A percentile compares a stretch with the other conserved stretches of the same genome.
Evolutionary conservation across 139 green algal species (phyloP).

Genomic region (Micromonas pusilla): DNA sequence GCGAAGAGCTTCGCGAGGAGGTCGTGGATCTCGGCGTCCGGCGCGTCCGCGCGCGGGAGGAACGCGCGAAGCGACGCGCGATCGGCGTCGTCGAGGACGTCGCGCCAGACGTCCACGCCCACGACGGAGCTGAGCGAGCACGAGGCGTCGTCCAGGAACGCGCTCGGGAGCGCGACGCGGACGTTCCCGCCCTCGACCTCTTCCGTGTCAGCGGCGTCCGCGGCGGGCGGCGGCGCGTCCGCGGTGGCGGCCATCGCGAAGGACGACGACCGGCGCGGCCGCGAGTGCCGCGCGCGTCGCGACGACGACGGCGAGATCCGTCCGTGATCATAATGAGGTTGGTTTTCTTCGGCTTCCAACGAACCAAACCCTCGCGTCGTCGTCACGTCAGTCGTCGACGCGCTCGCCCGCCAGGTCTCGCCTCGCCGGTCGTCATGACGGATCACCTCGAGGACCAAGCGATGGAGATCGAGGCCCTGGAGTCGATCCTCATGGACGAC

Average conservation of each 20-base stretch:
- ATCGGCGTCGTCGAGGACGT: not conserved
- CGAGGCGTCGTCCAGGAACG: not conserved
- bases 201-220: too few relatives aligned
- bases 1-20: not conserved
- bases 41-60: not conserved
- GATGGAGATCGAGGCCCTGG: conserved; percentile 47
- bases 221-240: too few relatives aligned
- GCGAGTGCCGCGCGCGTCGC: too few relatives aligned
- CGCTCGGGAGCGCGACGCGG: not conserved
- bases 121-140: not conserved
- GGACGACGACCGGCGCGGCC: too few relatives aligned
- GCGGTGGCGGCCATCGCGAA: too few relatives aligned
- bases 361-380: too few relatives aligned
- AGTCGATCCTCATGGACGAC: conserved; percentile 50
- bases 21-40: not conserved
- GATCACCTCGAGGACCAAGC: conserved; percentile 31
- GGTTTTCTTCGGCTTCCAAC: too few relatives aligned
- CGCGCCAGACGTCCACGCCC: not conserved
- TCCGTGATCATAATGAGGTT: too few relatives aligned
- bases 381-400: too few relatives aligned
- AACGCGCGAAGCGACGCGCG: not conserved
- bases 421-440: not conserved
- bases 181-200: not conserved
- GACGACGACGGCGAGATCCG: too few relatives aligned
- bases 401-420: too few relatives aligned